Percentiles rank a stretch among this genome's conserved stretches.
phyloP scores from a whole-genome alignment of 352 stramenopile genomes.

The Globisporangium orthogonon region DNA sequence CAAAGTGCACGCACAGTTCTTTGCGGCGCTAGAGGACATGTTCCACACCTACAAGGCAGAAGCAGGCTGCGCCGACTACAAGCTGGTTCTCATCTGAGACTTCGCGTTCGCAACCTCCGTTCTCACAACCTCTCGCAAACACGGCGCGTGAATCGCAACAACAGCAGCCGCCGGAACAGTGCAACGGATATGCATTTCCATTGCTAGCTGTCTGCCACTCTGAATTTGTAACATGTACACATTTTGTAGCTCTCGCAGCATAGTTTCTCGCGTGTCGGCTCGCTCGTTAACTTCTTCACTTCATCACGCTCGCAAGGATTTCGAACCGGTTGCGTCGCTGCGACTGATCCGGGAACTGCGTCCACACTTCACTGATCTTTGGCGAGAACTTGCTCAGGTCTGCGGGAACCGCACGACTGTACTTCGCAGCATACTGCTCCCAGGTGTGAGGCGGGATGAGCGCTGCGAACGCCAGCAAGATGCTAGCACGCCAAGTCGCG shows the following conservation, averaged over 20 bases:
- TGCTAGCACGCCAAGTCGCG: slow-evolving; percentile 47
- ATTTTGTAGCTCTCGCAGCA: background rate
- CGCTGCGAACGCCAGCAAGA: slow-evolving; percentile 62
- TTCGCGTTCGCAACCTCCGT: background rate
- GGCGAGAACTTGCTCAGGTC: slow-evolving; percentile 30
- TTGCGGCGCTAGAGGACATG: slow-evolving; percentile 38
- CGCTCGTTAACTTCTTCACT: background rate
- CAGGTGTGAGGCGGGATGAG: slow-evolving; percentile 62
- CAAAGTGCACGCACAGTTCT: slow-evolving; percentile 58
- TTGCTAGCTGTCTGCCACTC: background rate
- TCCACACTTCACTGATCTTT: slow-evolving; percentile 39
- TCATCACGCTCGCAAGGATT: slow-evolving; percentile 25
- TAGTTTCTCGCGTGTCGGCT: background rate
- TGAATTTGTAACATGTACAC: background rate
- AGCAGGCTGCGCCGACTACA: slow-evolving; percentile 65
- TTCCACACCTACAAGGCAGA: slow-evolving; percentile 74
- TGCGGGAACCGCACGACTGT: slow-evolving; percentile 33
- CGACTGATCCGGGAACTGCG: slow-evolving; percentile 34
- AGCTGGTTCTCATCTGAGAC: slow-evolving; percentile 52
- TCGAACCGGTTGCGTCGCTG: slow-evolving; percentile 60
- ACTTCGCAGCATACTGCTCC: slow-evolving; percentile 58
- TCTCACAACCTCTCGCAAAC: no score
- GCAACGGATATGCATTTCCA: background rate
- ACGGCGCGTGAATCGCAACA: no score
- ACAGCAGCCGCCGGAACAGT: background rate